Evolutionary conservation across 768 basidiomycete genomes (phyloP), one percentile per base, ranked within the genome.

Genomic region (Russula abietina): DNA sequence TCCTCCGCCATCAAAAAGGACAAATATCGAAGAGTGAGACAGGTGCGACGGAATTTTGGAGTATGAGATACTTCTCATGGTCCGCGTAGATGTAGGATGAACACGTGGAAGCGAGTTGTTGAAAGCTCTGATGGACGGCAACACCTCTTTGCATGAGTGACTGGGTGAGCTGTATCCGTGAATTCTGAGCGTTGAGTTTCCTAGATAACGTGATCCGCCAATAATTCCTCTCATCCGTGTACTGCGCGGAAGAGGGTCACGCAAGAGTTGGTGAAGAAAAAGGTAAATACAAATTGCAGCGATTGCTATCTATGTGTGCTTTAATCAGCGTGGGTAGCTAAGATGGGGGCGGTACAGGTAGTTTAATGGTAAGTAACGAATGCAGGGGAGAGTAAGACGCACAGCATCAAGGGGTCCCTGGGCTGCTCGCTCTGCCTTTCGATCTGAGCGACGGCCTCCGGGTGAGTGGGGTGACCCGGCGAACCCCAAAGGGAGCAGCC

Each of bases 401-500:
- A 65, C 64, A 38, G 46, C 39, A 36, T 49, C 55, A 59, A 50
- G 56, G 4, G 9, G 45, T 26, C 51, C 50, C 59, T 26, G 52
- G 46, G 24, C 46, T 43, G 54, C 33, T 51, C 19, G 56, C 33
- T 41, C 58, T 61, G 14, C 59, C 59, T 48, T 67, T 67, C 49
- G 60, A 57, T 46, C 65, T 74, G 52, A 72, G 75, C 8, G 87
- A 88, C 14, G 85, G 85, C 63, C 83, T 84, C 62, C 84, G 79
- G 14, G 89, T 89, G 53, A 90, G 78, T 8, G 85, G 86, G 11
- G 86, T 85, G 36, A 78, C 52, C 39, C 53, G 73, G 65, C 79
- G 77, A 39, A 78, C 77, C 61, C 77, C 70, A 26, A 69, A 65
- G 16, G 66, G 55, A 43, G 78, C 70, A 39, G 65, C 75, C 61